A percentile compares a stretch with the other conserved stretches of the same genome.
These are phyloP conservation scores for Hyphochytrium catenoides DNA, from an alignment of 352 stramenopile genomes.

Conservation along the genomic window DNA sequence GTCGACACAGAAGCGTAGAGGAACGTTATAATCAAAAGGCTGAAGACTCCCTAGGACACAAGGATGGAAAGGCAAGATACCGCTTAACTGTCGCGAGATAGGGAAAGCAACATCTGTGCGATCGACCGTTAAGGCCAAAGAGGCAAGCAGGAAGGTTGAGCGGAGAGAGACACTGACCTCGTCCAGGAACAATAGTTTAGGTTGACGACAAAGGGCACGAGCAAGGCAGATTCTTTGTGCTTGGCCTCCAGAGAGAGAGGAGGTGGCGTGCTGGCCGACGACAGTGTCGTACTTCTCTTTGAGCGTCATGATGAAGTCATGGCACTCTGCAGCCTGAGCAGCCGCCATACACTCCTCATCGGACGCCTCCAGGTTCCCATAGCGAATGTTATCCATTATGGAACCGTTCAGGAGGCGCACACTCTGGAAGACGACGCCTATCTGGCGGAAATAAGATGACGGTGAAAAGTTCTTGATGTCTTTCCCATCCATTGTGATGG, in stretches of 20 bases:
- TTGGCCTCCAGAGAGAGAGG: constrained; percentile 7
- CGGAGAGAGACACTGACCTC: no score
- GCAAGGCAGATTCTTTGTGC: constrained; percentile 8
- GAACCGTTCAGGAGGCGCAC: constrained; percentile 7
- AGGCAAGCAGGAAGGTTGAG: no score
- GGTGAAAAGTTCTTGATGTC: constrained; percentile 13
- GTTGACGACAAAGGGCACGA: constrained; percentile 24
- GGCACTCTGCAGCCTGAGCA: constrained; percentile 6
- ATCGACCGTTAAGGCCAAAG: no score
- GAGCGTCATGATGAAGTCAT: constrained; percentile 4
- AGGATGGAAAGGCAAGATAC: no score
- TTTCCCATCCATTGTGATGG: constrained; percentile 5
- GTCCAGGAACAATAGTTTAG: constrained; percentile 9
- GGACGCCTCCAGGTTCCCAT: constrained; percentile 4
- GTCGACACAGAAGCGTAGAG: no score
- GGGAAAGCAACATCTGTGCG: no score
- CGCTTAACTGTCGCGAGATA: no score
- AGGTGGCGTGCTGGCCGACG: constrained; percentile 6
- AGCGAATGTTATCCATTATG: constrained; percentile 9
- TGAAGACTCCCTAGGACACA: no score
- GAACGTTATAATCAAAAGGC: no score
- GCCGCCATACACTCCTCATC: constrained; percentile 7
- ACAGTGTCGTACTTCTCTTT: constrained; percentile 9
- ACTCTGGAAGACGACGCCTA: constrained; percentile 7
- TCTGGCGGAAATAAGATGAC: constrained; percentile 7